A percentile compares a stretch with the other conserved stretches of the same genome.
phyloP scores from a whole-genome alignment of 805 yeast species.

The Isabelozyma heimii region DNA sequence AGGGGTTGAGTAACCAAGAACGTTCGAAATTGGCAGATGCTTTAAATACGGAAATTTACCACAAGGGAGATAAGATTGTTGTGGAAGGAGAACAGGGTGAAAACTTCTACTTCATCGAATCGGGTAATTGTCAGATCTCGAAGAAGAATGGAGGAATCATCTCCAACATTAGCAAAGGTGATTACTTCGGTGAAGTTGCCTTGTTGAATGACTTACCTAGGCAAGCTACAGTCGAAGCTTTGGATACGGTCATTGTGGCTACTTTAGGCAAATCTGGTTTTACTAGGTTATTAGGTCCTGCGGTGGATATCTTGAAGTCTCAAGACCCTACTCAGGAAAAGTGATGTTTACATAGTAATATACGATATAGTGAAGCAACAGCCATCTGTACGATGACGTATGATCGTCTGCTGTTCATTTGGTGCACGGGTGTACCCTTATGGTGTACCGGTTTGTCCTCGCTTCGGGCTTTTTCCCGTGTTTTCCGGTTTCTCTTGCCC shows the following conservation, averaged over 20 bases:
- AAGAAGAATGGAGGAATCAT: slow-evolving; percentile 62
- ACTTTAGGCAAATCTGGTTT: slow-evolving; percentile 89
- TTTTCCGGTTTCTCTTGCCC: no score
- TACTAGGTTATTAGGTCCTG: slow-evolving; percentile 92
- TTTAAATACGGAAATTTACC: slow-evolving; percentile 70
- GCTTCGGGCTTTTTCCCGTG: no score
- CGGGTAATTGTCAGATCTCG: slow-evolving; percentile 77
- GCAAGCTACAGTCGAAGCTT: slow-evolving; percentile 87
- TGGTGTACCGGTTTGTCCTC: background rate
- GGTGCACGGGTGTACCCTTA: no score
- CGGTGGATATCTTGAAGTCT: slow-evolving; percentile 79
- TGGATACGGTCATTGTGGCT: slow-evolving; percentile 78
- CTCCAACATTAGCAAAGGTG: slow-evolving; percentile 67
- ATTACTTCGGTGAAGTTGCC: slow-evolving; percentile 96
- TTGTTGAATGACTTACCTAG: slow-evolving; percentile 87
- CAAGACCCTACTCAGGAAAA: slow-evolving; percentile 70
- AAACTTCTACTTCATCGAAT: slow-evolving; percentile 49
- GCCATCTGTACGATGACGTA: background rate
- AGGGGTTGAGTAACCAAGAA: slow-evolving; percentile 71
- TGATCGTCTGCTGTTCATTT: no score
- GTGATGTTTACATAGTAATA: background rate
- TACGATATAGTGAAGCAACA: no score
- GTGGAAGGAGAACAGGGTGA: slow-evolving; percentile 73
- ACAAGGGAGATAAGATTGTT: slow-evolving; percentile 71
- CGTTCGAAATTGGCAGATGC: slow-evolving; percentile 95